Evolutionary conservation across 805 yeast genomes (phyloP).

Genomic region (Maudiozyma barnettii): DNA sequence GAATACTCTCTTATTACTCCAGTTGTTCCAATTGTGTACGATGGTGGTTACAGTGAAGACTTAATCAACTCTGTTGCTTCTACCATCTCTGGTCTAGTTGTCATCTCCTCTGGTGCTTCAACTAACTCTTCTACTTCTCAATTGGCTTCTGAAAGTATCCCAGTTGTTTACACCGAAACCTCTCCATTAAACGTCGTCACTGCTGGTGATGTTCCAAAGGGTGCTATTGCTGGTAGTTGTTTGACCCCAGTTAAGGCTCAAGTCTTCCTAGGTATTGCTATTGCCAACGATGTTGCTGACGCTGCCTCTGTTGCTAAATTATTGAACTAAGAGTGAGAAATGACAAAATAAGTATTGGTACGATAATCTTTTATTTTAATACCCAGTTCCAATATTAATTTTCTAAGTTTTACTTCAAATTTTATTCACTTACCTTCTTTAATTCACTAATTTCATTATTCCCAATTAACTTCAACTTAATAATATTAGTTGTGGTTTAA

Average conservation of each 20-base stretch:
- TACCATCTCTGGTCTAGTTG: constrained; percentile 20
- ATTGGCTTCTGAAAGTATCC: constrained; percentile 10
- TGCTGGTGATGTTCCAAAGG: constrained; percentile 16
- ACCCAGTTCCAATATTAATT: neutral
- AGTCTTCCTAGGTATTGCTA: constrained; percentile 24
- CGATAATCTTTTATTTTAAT: neutral
- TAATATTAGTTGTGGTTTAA: too few species aligned
- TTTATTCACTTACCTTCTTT: neutral
- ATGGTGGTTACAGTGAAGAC: constrained; percentile 14
- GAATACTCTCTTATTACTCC: constrained; percentile 7
- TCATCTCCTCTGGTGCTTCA: constrained; percentile 16
- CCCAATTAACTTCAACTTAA: neutral
- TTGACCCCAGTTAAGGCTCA: constrained; percentile 28
- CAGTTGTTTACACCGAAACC: constrained; percentile 25
- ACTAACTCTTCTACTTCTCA: constrained; percentile 15
- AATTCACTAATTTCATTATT: neutral
- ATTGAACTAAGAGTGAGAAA: neutral
- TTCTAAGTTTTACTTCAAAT: neutral
- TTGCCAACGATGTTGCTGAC: constrained; percentile 18
- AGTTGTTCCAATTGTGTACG: constrained; percentile 23
- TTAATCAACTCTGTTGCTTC: constrained; percentile 16
- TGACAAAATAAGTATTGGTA: neutral
- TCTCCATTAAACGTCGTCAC: constrained; percentile 13
- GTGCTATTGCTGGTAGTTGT: constrained; percentile 26
- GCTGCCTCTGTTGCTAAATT: constrained; percentile 1